These are phyloP conservation scores for Lophiostoma macrostomum DNA, from an alignment of 495 filamentous ascomycete species.

Conservation along the genomic window DNA sequence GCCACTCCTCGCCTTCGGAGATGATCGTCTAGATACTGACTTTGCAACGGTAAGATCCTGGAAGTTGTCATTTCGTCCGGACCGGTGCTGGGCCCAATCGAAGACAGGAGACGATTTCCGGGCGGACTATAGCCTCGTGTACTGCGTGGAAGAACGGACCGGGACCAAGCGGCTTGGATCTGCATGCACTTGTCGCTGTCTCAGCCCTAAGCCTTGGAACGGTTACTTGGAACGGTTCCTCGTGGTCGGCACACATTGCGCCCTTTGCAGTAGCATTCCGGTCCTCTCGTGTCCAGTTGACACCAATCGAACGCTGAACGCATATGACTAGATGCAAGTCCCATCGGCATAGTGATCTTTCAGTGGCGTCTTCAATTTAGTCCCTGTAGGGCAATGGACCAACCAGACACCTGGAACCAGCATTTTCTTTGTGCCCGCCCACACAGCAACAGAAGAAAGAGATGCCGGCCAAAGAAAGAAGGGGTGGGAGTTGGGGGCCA, in stretches of 20 bases:
- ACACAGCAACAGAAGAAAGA: background rate
- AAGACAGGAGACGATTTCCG: background rate
- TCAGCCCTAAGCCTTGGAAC: slow-evolving; percentile 29
- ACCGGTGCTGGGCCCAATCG: slow-evolving; percentile 7
- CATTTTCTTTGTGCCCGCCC: slow-evolving; percentile 2
- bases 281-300: too few species aligned
- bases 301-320: too few species aligned
- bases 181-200: background rate
- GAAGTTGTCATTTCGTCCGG: slow-evolving; percentile 13
- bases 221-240: too few species aligned
- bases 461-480: background rate
- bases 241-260: too few species aligned
- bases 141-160: slow-evolving; percentile 1
- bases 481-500: slow-evolving; percentile 30
- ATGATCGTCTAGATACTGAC: slow-evolving; percentile 4
- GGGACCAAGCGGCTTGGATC: background rate
- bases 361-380: slow-evolving; percentile 24
- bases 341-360: slow-evolving; percentile 19
- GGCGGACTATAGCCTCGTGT: background rate
- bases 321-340: background rate
- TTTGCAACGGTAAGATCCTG: slow-evolving; percentile 12
- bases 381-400: slow-evolving; percentile 14
- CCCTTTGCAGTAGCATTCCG: too few species aligned
- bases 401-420: slow-evolving; percentile 18
- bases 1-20: background rate